Base-by-base conservation (phyloP, 805 yeast species). In the Naumovozyma castellii region DNA sequence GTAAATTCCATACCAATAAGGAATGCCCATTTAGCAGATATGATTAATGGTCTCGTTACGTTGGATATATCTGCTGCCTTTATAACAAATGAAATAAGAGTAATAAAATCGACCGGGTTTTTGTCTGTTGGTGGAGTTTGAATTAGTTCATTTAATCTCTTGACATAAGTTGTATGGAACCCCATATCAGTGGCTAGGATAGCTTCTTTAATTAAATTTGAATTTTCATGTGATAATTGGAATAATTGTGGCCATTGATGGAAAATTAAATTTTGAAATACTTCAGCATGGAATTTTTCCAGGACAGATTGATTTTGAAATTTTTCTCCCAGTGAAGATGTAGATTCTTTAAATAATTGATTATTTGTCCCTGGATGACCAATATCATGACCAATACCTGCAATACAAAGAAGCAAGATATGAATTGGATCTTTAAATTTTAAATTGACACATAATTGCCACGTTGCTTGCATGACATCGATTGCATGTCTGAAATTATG, bases 311-410 rank as follows among this genome's bases (percentile, higher is more conserved):
- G 64, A 46, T 78, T 78, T 36, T 76, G 67, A 62, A 75, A 88
- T 13, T 75, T 51, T 40, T 62, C 57, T 2, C 90, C 75, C 18
- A 86, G 68, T 9, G 86, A 85, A 0, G 92, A 72, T 6, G 69
- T 57, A 49, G 75, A 57, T 43, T 73, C 67, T 18, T 68, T 64
- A 57, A 90, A 64, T 47, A 86, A 77, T 29, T 76, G 74, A 59
- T 86, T 85, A 12, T 94, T 86, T n/a, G 87, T 76, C 2, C 97
- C 98, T 0, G 97, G 97, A 61, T 92, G 98, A 17, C 96, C 95
- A 25, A 84, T 77, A 60, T 92, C 98, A 64, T 92, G 98, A 38
- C 97, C 97, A 33, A 88, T 64, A 1, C 95, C 92, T 0, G 95
- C 84, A 10, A 88, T 66, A 27, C 84, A 69, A 19, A 86, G 62